phyloP scores from a whole-genome alignment of 140 eudicot genomes.

The Bidens hawaiensis region DNA sequence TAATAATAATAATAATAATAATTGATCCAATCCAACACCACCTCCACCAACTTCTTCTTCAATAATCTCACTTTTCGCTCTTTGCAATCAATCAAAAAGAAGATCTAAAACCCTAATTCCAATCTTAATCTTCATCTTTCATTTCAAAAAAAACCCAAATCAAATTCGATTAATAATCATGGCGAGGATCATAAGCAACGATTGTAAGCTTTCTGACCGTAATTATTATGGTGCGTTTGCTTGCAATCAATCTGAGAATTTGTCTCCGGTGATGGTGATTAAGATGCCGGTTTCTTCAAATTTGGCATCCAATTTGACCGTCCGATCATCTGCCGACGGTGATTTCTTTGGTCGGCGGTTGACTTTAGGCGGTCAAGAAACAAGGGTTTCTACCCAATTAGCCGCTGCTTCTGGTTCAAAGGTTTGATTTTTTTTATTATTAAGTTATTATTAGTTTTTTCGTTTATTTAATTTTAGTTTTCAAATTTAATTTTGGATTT shows the following conservation, averaged over 20 bases:
- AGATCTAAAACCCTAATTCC: constrained; percentile 10
- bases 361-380: constrained; percentile 1
- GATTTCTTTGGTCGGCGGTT: constrained; percentile 36
- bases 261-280: constrained; percentile 15
- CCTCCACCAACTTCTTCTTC: too few relatives aligned
- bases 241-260: constrained; percentile 8
- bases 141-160: not conserved
- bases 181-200: constrained; percentile 23
- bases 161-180: constrained; percentile 13
- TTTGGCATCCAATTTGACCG: constrained; percentile 2
- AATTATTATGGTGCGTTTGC: constrained; percentile 19
- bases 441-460: not conserved
- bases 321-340: constrained; percentile 23
- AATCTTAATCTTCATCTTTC: constrained; percentile 1
- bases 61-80: too few relatives aligned
- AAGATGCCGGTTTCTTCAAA: constrained; percentile 26
- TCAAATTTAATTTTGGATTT: not conserved
- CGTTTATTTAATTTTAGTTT: not conserved
- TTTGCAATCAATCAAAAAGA: too few relatives aligned
- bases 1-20: too few relatives aligned
- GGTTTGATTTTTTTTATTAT: constrained; percentile 21
- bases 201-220: constrained; percentile 9
- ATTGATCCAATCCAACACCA: too few relatives aligned
- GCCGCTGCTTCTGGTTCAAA: constrained; percentile 23
- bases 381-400: not conserved